phyloP scores from a whole-genome alignment of 2,329 filamentous ascomycete genomes.

The Phaeosphaeria sp. region DNA sequence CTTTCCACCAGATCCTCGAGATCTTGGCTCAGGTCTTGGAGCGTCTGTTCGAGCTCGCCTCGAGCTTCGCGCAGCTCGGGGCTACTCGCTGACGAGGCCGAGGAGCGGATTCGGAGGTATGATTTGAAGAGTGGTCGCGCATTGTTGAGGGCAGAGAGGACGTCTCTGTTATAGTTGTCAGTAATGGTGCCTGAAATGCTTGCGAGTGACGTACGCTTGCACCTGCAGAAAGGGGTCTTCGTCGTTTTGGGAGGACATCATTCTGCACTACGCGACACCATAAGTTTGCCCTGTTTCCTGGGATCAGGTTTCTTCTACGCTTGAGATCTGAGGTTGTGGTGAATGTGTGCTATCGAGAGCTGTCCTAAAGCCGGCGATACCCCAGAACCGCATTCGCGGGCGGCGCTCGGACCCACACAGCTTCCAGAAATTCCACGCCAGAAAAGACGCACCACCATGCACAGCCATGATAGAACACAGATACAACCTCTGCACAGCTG shows the following conservation, averaged over 20 bases:
- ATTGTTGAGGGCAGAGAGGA: constrained; percentile 79
- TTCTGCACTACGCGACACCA: constrained; percentile 25
- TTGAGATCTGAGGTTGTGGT: neutral
- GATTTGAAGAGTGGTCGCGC: constrained; percentile 90
- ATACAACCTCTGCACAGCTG: neutral
- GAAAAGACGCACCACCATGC: constrained; percentile 15
- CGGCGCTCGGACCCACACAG: constrained; percentile 20
- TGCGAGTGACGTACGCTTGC: constrained; percentile 48
- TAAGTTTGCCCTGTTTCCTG: neutral
- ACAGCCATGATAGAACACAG: constrained; percentile 15
- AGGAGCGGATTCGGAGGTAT: constrained; percentile 92
- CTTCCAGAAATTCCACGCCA: constrained; percentile 20
- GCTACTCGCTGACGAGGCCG: constrained; percentile 72
- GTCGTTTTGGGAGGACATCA: constrained; percentile 47
- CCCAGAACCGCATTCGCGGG: constrained; percentile 2
- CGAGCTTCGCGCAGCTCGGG: constrained; percentile 67
- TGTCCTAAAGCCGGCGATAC: constrained; percentile 11
- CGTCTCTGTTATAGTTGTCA: constrained; percentile 69
- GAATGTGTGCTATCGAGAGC: constrained; percentile 11
- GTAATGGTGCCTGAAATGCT: constrained; percentile 13
- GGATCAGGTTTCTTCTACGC: neutral
- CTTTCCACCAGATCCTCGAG: constrained; percentile 86
- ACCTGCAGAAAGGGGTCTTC: constrained; percentile 60
- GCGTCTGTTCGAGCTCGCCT: constrained; percentile 78
- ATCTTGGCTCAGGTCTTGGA: constrained; percentile 78